A percentile compares a stretch with the other conserved stretches of the same genome.
Conservation (phyloP, 352 stramenopile species). For the Elongisporangium prolatum region DNA sequence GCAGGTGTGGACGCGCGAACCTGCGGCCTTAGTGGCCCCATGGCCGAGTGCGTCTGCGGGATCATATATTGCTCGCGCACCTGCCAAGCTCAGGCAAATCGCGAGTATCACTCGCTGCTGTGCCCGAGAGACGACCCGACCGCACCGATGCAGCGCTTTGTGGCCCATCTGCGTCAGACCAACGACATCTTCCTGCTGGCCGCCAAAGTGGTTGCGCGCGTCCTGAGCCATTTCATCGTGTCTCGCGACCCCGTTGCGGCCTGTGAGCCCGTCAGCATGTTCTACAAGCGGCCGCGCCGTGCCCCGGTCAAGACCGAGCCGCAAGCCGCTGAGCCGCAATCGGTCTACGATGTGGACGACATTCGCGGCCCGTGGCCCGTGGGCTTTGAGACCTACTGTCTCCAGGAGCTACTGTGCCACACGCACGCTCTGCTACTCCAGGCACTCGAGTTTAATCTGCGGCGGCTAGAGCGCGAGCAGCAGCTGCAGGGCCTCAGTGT, state of each 20-base stretch:
- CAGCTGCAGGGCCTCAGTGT: conserved; percentile 49
- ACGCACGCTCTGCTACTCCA: conserved; percentile 66
- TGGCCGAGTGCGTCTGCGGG: conserved; percentile 50
- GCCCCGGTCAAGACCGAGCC: neutral
- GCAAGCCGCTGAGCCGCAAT: neutral
- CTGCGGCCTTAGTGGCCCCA: conserved; percentile 39
- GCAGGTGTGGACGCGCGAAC: conserved; percentile 38
- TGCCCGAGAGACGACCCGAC: conserved; percentile 60
- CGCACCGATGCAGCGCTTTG: conserved; percentile 58
- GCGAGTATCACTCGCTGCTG: conserved; percentile 74
- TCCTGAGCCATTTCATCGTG: conserved; percentile 54
- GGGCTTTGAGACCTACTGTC: conserved; percentile 25
- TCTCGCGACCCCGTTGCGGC: conserved; percentile 52
- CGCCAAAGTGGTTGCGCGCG: conserved; percentile 78
- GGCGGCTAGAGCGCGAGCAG: conserved; percentile 55
- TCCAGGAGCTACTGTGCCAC: conserved; percentile 53
- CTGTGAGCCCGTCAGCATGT: conserved; percentile 79
- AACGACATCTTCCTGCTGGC: conserved; percentile 92
- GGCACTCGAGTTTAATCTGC: conserved; percentile 63
- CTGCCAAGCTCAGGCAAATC: conserved; percentile 60
- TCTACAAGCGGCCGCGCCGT: conserved; percentile 89
- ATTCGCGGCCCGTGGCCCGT: conserved; percentile 1
- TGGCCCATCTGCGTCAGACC: conserved; percentile 71
- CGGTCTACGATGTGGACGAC: conserved; percentile 14
- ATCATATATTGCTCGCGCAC: conserved; percentile 83